These are phyloP conservation scores for Fusarium nanum DNA, from an alignment of 2,329 filamentous ascomycete species.

Conservation along the genomic window DNA sequence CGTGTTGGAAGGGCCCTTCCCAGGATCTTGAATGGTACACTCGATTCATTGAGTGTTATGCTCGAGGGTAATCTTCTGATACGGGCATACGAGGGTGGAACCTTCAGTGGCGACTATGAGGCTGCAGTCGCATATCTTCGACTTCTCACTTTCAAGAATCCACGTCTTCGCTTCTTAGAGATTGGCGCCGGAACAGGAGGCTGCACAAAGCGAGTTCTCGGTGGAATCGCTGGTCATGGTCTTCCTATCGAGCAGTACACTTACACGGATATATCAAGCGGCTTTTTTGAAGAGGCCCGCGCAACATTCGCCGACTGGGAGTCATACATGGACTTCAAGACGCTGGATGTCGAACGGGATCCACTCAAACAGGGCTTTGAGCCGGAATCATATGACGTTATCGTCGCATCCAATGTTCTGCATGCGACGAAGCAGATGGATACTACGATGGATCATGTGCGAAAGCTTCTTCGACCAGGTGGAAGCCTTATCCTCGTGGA, in stretches of 20 bases:
- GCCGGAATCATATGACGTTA: slow-evolving; percentile 1
- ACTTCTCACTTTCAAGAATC: slow-evolving; percentile 12
- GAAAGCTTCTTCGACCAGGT: background rate
- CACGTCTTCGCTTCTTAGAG: slow-evolving; percentile 3
- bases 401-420: slow-evolving; percentile 12
- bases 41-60: slow-evolving; percentile 7
- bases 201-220: slow-evolving; percentile 10
- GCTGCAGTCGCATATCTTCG: slow-evolving; percentile 14
- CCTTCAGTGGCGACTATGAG: slow-evolving; percentile 9
- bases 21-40: background rate
- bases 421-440: slow-evolving; percentile 13
- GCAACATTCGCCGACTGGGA: background rate
- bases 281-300: slow-evolving; percentile 12
- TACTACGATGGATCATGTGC: slow-evolving; percentile 1
- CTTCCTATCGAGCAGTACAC: slow-evolving; percentile 8
- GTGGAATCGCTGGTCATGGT: background rate
- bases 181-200: slow-evolving; percentile 7
- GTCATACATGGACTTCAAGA: slow-evolving; percentile 7
- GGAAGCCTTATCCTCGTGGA: slow-evolving; percentile 4
- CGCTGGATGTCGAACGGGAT: slow-evolving; percentile 3
- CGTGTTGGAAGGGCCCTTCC: slow-evolving; percentile 4
- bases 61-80: background rate
- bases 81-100: slow-evolving; percentile 7
- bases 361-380: background rate
- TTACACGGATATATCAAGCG: slow-evolving; percentile 12